phyloP scores from a whole-genome alignment of 2,329 filamentous ascomycete genomes.

The Aspergillus sp. region DNA sequence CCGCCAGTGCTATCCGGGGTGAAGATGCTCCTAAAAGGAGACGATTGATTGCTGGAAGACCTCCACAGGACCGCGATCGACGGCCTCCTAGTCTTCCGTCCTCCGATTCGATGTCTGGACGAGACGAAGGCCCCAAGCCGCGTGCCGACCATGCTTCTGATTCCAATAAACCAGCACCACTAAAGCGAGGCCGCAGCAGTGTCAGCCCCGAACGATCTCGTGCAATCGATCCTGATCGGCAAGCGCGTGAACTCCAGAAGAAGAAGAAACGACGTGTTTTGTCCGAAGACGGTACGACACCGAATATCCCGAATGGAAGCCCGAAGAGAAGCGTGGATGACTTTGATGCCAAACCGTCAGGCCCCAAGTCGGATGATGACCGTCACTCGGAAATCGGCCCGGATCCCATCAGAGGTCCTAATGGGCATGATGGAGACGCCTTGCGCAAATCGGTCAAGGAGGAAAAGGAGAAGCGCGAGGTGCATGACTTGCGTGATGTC shows the following conservation, averaged over 20 bases:
- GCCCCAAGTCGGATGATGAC: constrained; percentile 16
- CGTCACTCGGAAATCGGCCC: constrained; percentile 17
- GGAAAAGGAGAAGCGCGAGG: constrained; percentile 29
- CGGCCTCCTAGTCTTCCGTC: constrained; percentile 37
- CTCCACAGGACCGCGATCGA: constrained; percentile 36
- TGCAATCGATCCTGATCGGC: constrained; percentile 28
- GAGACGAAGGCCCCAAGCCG: constrained; percentile 34
- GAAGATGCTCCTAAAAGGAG: constrained; percentile 39
- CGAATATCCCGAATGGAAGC: constrained; percentile 27
- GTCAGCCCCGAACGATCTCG: constrained; percentile 40
- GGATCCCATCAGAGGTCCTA: constrained; percentile 14
- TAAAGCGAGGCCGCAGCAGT: constrained; percentile 44
- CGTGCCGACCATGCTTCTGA: constrained; percentile 27
- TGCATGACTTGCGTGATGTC: constrained; percentile 26
- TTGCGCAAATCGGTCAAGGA: constrained; percentile 28
- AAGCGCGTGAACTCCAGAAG: constrained; percentile 35
- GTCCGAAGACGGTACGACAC: constrained; percentile 34
- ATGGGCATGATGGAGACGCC: constrained; percentile 10
- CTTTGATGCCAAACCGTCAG: constrained; percentile 16
- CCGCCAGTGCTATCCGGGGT: constrained; percentile 16
- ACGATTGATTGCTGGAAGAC: constrained; percentile 41
- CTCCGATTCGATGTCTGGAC: constrained; percentile 39
- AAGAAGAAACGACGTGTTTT: constrained; percentile 45
- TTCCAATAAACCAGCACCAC: constrained; percentile 16
- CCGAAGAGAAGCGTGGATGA: constrained; percentile 25